phyloP scores from a whole-genome alignment of 2,329 filamentous ascomycete genomes.

The Fusarium armeniacum region DNA sequence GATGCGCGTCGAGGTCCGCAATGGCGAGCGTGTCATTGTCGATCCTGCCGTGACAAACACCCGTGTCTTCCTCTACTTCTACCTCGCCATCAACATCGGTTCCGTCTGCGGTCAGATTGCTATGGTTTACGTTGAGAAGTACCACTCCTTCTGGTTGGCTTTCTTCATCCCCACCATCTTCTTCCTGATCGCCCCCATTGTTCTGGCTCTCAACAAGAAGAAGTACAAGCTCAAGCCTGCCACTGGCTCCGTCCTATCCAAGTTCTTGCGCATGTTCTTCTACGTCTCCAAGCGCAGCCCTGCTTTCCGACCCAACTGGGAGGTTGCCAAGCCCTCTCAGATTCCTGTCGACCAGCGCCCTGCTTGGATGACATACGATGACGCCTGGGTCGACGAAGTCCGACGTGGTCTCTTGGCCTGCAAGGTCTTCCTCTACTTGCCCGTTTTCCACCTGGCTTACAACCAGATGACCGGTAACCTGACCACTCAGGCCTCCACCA shows the following conservation, averaged over 20 bases:
- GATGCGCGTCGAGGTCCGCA: constrained; percentile 68
- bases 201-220: constrained; percentile 72
- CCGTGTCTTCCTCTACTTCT: constrained; percentile 76
- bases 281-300: constrained; percentile 75
- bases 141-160: constrained; percentile 81
- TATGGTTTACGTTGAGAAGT: constrained; percentile 82
- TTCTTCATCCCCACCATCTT: constrained; percentile 76
- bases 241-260: constrained; percentile 78
- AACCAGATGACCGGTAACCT: constrained; percentile 73
- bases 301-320: constrained; percentile 77
- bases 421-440: constrained; percentile 79
- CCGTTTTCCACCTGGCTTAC: constrained; percentile 72
- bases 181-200: constrained; percentile 72
- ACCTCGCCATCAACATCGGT: constrained; percentile 74
- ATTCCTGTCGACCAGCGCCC: constrained; percentile 70
- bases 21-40: constrained; percentile 77
- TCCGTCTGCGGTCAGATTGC: constrained; percentile 68
- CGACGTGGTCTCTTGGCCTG: constrained; percentile 77
- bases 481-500: constrained; percentile 73
- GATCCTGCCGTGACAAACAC: constrained; percentile 77
- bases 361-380: constrained; percentile 84
- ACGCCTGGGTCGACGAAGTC: constrained; percentile 86
- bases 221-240: constrained; percentile 74
- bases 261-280: constrained; percentile 72
- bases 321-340: constrained; percentile 75